Conservation (phyloP, 2,329 filamentous ascomycete species). For the Arachnomyces sp. region DNA sequence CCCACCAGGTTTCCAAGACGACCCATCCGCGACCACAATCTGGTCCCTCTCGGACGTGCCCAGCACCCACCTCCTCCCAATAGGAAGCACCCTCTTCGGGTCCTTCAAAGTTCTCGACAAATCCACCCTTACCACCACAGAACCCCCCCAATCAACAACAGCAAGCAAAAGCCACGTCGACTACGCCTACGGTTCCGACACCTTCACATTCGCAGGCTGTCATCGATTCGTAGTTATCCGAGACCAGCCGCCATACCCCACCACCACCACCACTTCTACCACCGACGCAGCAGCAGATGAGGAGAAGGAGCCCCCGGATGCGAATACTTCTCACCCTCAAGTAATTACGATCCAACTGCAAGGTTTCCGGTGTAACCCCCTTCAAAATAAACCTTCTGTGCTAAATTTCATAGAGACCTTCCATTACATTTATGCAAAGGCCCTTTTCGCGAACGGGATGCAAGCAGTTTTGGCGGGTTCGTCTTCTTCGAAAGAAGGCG, state of each 20-base stretch:
- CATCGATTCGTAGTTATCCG: slow-evolving; percentile 9
- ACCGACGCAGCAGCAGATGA: no score
- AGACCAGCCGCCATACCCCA: no score
- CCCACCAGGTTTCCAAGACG: no score
- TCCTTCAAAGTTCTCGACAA: slow-evolving; percentile 8
- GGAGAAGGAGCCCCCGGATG: not conserved
- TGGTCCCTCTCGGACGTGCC: slow-evolving; percentile 6
- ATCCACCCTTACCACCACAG: not conserved
- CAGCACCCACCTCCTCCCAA: slow-evolving; percentile 3
- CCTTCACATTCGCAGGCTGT: slow-evolving; percentile 5
- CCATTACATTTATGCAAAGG: slow-evolving; percentile 6
- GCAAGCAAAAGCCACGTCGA: slow-evolving; percentile 7
- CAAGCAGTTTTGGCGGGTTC: slow-evolving; percentile 2
- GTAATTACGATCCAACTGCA: slow-evolving; percentile 6
- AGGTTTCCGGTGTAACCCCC: slow-evolving; percentile 9
- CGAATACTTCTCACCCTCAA: not conserved
- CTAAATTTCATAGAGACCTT: slow-evolving; percentile 2
- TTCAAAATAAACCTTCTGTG: not conserved
- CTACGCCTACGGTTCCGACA: slow-evolving; percentile 5
- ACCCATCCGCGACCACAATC: not conserved
- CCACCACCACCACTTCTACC: no score
- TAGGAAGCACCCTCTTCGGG: slow-evolving; percentile 7
- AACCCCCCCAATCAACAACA: no score
- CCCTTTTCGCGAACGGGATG: slow-evolving; percentile 8
- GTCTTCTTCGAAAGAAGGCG: no score